Conservation (phyloP, 2,329 filamentous ascomycete genomes). For the Cladophialophora psammophila region DNA sequence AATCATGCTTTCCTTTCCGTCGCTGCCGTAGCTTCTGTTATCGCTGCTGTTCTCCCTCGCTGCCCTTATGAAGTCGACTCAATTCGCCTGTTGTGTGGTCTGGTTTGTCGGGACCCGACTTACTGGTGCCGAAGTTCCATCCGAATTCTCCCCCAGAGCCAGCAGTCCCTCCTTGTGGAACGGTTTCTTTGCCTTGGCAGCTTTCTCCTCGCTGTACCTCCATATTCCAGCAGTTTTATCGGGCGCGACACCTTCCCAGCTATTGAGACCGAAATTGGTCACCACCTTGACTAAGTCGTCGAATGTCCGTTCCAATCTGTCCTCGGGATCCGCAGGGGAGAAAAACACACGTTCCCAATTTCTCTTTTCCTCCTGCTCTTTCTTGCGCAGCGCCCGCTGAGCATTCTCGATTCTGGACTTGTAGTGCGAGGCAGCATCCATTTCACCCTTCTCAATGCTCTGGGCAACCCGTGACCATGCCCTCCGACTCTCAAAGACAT, state of each 20-base stretch:
- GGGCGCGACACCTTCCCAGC: constrained; percentile 58
- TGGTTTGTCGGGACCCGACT: constrained; percentile 37
- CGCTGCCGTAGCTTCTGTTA: not conserved
- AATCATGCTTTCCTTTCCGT: not conserved
- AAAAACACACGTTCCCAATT: constrained; percentile 91
- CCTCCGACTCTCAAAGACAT: constrained; percentile 84
- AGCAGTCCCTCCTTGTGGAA: constrained; percentile 51
- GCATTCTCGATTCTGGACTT: constrained; percentile 92
- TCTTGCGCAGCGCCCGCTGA: constrained; percentile 77
- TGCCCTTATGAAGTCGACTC: constrained; percentile 1
- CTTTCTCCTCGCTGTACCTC: constrained; percentile 68
- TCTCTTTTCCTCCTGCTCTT: constrained; percentile 75
- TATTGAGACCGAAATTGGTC: constrained; percentile 42
- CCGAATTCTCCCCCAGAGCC: constrained; percentile 48
- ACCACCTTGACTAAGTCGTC: constrained; percentile 53
- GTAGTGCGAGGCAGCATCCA: constrained; percentile 78
- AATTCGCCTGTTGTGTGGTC: constrained; percentile 17
- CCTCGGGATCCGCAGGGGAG: constrained; percentile 45
- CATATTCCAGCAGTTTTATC: constrained; percentile 75
- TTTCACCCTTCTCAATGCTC: constrained; percentile 81
- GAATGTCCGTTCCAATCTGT: constrained; percentile 49
- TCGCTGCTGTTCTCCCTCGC: not conserved
- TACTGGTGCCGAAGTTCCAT: constrained; percentile 36
- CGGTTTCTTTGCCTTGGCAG: constrained; percentile 50
- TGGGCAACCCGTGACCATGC: constrained; percentile 88